These are phyloP conservation scores for Diophrys sp. DNA, from an alignment of 73 alveolate genomes.

Conservation along the genomic window DNA sequence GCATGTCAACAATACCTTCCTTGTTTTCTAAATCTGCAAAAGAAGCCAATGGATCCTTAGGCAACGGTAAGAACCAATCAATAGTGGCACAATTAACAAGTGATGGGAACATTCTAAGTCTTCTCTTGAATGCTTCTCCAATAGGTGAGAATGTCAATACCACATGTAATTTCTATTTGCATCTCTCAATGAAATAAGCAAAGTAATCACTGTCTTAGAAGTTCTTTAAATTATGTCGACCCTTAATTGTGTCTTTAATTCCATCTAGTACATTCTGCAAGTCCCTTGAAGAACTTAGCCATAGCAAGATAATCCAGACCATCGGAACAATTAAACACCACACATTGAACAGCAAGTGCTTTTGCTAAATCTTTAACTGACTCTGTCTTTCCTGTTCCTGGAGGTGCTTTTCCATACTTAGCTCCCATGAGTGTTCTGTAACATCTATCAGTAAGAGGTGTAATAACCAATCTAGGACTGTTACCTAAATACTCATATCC, in stretches of 20 bases:
- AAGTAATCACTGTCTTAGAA: conserved; percentile 43
- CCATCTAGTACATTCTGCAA: conserved; percentile 61
- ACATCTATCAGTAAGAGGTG: no score
- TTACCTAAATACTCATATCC: no score
- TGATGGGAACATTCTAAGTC: conserved; percentile 98
- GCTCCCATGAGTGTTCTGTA: no score
- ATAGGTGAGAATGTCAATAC: conserved; percentile 97
- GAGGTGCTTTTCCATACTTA: no score
- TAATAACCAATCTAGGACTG: no score
- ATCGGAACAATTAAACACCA: no score
- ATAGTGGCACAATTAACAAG: conserved; percentile 95
- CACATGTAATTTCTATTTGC: conserved; percentile 74
- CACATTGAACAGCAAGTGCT: no score
- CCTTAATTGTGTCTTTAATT: conserved; percentile 65
- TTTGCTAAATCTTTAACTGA: no score
- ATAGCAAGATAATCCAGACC: no score
- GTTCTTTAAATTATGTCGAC: conserved; percentile 38
- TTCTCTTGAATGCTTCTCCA: conserved; percentile 94
- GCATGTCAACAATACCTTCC: conserved; percentile 92
- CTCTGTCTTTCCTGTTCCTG: no score
- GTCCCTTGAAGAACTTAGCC: conserved; percentile 87
- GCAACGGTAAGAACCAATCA: conserved; percentile 99
- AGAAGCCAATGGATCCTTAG: conserved; percentile 93
- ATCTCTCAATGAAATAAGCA: conserved; percentile 65
- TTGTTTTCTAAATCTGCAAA: conserved; percentile 86